These are phyloP conservation scores for Anisogramma anomala DNA, from an alignment of 2,329 filamentous ascomycete genomes.

Conservation along the genomic window DNA sequence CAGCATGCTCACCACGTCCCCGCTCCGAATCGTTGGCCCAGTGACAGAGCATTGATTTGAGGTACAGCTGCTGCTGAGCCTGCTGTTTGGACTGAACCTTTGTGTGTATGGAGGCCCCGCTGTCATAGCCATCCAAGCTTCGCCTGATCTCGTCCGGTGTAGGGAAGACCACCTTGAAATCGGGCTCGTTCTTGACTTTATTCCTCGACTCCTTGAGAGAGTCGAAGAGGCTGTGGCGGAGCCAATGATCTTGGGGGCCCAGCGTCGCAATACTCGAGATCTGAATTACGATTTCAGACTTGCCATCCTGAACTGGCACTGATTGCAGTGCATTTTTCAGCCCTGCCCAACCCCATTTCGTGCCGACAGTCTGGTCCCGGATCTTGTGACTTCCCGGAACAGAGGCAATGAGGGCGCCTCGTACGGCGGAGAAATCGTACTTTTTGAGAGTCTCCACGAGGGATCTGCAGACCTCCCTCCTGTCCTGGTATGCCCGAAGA, in stretches of 20 bases:
- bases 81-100: conserved; percentile 62
- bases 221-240: conserved; percentile 52
- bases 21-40: conserved; percentile 54
- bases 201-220: conserved; percentile 28
- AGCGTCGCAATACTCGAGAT: conserved; percentile 76
- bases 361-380: conserved; percentile 30
- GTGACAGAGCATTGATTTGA: conserved; percentile 59
- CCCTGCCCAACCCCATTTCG: conserved; percentile 67
- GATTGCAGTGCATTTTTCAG: conserved; percentile 47
- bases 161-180: conserved; percentile 67
- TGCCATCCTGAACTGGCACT: conserved; percentile 34
- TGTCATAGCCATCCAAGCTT: conserved; percentile 66
- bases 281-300: conserved; percentile 46
- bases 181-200: conserved; percentile 26
- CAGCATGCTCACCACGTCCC: conserved; percentile 22
- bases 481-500: conserved; percentile 54
- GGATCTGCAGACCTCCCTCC: conserved; percentile 37
- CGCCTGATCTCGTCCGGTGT: conserved; percentile 65
- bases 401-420: conserved; percentile 64
- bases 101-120: conserved; percentile 71
- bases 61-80: conserved; percentile 59
- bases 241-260: conserved; percentile 59
- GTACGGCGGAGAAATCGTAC: conserved; percentile 60
- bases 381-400: conserved; percentile 56
- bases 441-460: conserved; percentile 45